Evolutionary conservation across 371 early-diverging fungal species (phyloP).

Genomic region (Lichtheimia ornata): DNA sequence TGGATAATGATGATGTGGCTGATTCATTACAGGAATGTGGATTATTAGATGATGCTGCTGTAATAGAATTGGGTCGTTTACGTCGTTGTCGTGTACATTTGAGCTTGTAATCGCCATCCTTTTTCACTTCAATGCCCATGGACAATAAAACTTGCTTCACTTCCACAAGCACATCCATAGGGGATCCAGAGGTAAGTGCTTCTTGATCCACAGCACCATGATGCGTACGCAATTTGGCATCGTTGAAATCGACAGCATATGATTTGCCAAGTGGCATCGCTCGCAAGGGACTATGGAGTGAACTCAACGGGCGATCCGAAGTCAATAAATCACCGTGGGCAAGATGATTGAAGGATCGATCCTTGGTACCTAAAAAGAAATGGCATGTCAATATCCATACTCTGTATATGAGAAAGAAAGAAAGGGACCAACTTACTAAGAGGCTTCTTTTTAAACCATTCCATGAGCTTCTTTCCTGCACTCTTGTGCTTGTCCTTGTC

Average conservation of each 20-base stretch:
- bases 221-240: conserved; percentile 71
- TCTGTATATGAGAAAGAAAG: not conserved
- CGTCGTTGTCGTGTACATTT: conserved; percentile 66
- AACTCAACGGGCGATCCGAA: conserved; percentile 6
- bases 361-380: conserved; percentile 3
- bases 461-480: conserved; percentile 70
- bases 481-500: conserved; percentile 41
- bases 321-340: conserved; percentile 1
- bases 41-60: conserved; percentile 24
- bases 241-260: conserved; percentile 28
- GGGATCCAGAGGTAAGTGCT: conserved; percentile 72
- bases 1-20: conserved; percentile 1
- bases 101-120: conserved; percentile 75
- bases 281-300: conserved; percentile 3
- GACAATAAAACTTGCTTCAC: conserved; percentile 64
- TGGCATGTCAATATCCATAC: too few species aligned
- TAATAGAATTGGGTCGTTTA: conserved; percentile 27
- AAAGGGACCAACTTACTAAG: conserved; percentile 38
- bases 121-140: conserved; percentile 74
- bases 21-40: not conserved
- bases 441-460: conserved; percentile 72
- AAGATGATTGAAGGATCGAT: not conserved
- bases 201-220: conserved; percentile 82
- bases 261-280: conserved; percentile 13
- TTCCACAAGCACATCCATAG: conserved; percentile 69